Evolutionary conservation across 2,329 filamentous ascomycete species (phyloP).

Genomic region (Harringtonia lauricola): DNA sequence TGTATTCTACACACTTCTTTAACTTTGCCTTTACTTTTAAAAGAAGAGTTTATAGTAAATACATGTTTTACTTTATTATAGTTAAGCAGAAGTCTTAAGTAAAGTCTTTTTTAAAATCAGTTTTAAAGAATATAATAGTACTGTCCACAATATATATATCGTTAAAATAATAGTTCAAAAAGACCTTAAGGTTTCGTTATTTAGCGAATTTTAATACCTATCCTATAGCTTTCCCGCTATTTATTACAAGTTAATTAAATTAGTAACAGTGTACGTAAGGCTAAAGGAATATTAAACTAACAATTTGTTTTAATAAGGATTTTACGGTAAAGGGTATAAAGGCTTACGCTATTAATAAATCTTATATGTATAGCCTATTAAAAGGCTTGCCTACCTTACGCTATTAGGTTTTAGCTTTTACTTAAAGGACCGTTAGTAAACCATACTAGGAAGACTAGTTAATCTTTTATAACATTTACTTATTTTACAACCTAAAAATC

Average conservation of each 20-base stretch:
- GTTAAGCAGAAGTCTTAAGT: constrained; percentile 2
- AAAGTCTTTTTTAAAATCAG: not conserved
- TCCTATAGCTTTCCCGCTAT: not conserved
- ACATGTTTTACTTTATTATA: not conserved
- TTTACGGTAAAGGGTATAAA: not conserved
- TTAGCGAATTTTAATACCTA: constrained; percentile 3
- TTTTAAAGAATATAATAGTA: constrained; percentile 1
- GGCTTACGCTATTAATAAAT: not conserved
- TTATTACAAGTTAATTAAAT: not conserved
- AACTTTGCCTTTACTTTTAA: not conserved
- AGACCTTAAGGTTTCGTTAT: constrained; percentile 1
- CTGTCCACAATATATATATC: constrained; percentile 1
- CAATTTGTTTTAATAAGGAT: constrained; percentile 2
- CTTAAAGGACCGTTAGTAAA: not conserved
- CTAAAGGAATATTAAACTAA: not conserved
- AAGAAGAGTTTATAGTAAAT: not conserved
- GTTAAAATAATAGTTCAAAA: constrained; percentile 1
- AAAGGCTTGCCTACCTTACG: not conserved
- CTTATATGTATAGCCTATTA: not conserved
- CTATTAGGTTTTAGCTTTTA: not conserved
- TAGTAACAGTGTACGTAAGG: not conserved
- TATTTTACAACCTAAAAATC: not conserved
- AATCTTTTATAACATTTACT: not conserved
- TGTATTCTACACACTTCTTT: not conserved
- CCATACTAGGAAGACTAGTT: not conserved